phyloP scores from a whole-genome alignment of 805 yeast genomes.

The Candida dajiaensis region DNA sequence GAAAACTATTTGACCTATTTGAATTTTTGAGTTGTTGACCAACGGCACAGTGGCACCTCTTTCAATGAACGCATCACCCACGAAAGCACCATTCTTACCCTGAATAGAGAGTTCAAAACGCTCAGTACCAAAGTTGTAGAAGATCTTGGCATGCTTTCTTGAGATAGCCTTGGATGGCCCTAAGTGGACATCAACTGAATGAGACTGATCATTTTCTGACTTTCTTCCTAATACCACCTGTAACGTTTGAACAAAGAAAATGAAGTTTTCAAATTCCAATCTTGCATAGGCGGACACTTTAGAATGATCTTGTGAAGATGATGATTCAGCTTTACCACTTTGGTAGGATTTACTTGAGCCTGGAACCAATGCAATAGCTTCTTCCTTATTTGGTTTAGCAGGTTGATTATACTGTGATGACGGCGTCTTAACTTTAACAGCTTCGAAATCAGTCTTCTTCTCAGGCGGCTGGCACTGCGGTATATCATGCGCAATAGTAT shows the following conservation, averaged over 20 bases:
- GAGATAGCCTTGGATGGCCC: conserved; percentile 92
- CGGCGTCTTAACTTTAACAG: neutral
- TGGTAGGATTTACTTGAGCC: conserved; percentile 7
- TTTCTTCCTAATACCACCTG: conserved; percentile 92
- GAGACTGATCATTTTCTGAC: conserved; percentile 62
- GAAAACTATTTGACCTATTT: conserved; percentile 89
- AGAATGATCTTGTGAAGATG: conserved; percentile 16
- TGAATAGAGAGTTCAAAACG: conserved; percentile 85
- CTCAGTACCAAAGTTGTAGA: conserved; percentile 94
- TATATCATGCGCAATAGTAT: conserved; percentile 9
- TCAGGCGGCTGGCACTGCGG: neutral
- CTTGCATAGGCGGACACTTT: conserved; percentile 53
- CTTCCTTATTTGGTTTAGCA: conserved; percentile 6
- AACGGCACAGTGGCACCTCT: conserved; percentile 89
- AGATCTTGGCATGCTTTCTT: conserved; percentile 90
- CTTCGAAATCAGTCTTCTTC: neutral
- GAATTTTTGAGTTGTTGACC: conserved; percentile 74
- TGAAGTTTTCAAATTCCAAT: conserved; percentile 85
- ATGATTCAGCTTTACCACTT: conserved; percentile 3
- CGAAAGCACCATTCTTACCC: conserved; percentile 96
- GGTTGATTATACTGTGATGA: neutral
- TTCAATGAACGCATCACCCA: conserved; percentile 84
- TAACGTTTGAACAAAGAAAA: conserved; percentile 93
- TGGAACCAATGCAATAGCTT: conserved; percentile 13
- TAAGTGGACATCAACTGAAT: conserved; percentile 85